These are phyloP conservation scores for Dictyostelium citrinum DNA, from an alignment of 78 protist genomes.

Conservation along the genomic window DNA sequence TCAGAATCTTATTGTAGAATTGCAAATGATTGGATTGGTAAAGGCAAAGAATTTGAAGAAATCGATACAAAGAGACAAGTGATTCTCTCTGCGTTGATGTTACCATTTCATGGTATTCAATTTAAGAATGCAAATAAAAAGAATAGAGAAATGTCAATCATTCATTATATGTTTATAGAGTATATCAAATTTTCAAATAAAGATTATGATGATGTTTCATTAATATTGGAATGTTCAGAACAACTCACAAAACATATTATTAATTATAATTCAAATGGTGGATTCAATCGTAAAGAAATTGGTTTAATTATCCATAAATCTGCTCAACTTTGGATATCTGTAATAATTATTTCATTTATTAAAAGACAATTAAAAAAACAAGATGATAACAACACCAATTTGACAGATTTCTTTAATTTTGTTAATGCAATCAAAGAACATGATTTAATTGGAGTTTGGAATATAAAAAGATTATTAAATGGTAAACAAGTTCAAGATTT, in stretches of 20 bases:
- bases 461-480: conserved; percentile 50
- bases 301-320: conserved; percentile 25
- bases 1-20: background rate
- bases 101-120: background rate
- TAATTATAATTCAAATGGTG: background rate
- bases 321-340: conserved; percentile 42
- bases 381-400: no score
- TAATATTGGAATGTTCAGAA: conserved; percentile 28
- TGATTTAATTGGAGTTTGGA: conserved; percentile 55
- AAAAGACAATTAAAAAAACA: no score
- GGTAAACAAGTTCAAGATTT: conserved; percentile 62
- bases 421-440: background rate
- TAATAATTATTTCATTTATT: background rate
- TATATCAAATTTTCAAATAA: conserved; percentile 51
- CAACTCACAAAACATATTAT: background rate
- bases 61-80: conserved; percentile 24
- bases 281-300: conserved; percentile 34
- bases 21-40: background rate
- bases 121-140: conserved; percentile 14
- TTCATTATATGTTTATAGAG: conserved; percentile 33
- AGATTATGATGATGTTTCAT: conserved; percentile 33
- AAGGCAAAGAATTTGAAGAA: background rate
- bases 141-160: conserved; percentile 1
- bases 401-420: no score
- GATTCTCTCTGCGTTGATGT: background rate